A percentile compares a stretch with the other conserved stretches of the same genome.
Conservation (phyloP, 768 basidiomycete species). For the Polyporus arcularius region DNA sequence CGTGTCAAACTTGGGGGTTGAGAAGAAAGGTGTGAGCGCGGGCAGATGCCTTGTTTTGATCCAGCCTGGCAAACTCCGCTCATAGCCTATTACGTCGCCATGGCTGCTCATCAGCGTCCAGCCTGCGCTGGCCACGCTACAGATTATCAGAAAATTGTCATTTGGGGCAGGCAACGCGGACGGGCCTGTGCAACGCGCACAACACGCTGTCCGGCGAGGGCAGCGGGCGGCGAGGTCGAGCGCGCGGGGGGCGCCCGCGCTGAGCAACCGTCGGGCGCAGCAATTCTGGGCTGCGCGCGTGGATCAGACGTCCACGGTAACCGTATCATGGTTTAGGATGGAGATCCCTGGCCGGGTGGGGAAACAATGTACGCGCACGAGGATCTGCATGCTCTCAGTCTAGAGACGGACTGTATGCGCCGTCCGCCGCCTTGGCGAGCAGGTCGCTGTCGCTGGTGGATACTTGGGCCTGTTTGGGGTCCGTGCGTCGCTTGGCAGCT, state of each 20-base stretch:
- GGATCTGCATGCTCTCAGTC: too few relatives aligned
- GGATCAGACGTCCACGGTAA: too few relatives aligned
- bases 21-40: slow-evolving; percentile 48
- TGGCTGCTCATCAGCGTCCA: slow-evolving; percentile 32
- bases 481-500: slow-evolving; percentile 27
- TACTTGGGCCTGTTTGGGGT: background rate
- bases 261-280: too few relatives aligned
- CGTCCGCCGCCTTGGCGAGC: background rate
- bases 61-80: slow-evolving; percentile 31
- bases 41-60: slow-evolving; percentile 31
- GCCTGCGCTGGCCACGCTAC: slow-evolving; percentile 16
- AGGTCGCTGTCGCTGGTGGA: background rate
- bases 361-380: too few relatives aligned
- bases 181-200: background rate
- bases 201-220: background rate
- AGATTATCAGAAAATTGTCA: slow-evolving; percentile 6
- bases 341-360: too few relatives aligned
- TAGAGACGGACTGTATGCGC: background rate
- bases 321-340: too few relatives aligned
- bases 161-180: background rate
- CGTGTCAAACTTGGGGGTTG: slow-evolving; percentile 83
- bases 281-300: too few relatives aligned
- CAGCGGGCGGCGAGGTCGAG: too few relatives aligned
- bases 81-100: slow-evolving; percentile 42
- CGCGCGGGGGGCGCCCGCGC: too few relatives aligned